These are phyloP conservation scores for Stenogyne calaminthoides DNA, from an alignment of 305 asterid genomes.

Conservation along the genomic window DNA sequence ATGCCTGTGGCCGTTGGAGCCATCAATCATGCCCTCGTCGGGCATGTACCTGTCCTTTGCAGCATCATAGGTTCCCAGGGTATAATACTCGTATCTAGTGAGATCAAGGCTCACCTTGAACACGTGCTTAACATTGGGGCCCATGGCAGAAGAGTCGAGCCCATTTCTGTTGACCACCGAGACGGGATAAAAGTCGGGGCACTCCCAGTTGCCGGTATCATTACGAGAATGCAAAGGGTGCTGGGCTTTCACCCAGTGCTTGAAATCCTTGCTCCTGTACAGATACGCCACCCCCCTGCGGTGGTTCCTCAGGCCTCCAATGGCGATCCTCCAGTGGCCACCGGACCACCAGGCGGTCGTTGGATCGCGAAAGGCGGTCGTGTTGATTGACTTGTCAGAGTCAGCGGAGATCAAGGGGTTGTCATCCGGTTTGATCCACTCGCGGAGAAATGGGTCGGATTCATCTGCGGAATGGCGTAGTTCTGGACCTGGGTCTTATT, in stretches of 20 bases:
- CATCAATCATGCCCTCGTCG: constrained; percentile 38
- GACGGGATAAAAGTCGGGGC: constrained; percentile 48
- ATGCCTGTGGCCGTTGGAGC: constrained; percentile 40
- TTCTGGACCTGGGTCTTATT: constrained; percentile 45
- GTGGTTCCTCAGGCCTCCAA: constrained; percentile 31
- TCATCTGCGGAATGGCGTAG: constrained; percentile 45
- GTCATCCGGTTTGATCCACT: constrained; percentile 48
- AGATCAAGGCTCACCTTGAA: constrained; percentile 47
- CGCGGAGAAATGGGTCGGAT: constrained; percentile 45
- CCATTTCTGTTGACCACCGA: constrained; percentile 22
- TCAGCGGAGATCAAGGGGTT: constrained; percentile 41
- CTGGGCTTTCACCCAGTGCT: constrained; percentile 37
- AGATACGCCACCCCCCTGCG: constrained; percentile 34
- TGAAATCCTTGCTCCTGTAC: constrained; percentile 44
- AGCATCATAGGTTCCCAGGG: constrained; percentile 37
- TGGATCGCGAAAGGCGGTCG: constrained; percentile 48
- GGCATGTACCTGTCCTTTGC: constrained; percentile 42
- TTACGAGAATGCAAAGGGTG: constrained; percentile 37
- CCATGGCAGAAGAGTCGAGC: constrained; percentile 35
- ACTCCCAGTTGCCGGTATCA: constrained; percentile 43
- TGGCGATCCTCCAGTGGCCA: constrained; percentile 39
- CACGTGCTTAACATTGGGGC: constrained; percentile 37
- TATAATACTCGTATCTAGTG: constrained; percentile 44
- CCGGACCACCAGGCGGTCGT: constrained; percentile 44
- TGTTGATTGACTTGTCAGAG: constrained; percentile 26